A percentile compares a stretch with the other conserved stretches of the same genome.
Conservation (phyloP, 2,329 filamentous ascomycete genomes). For the Curvularia verruculosa region DNA sequence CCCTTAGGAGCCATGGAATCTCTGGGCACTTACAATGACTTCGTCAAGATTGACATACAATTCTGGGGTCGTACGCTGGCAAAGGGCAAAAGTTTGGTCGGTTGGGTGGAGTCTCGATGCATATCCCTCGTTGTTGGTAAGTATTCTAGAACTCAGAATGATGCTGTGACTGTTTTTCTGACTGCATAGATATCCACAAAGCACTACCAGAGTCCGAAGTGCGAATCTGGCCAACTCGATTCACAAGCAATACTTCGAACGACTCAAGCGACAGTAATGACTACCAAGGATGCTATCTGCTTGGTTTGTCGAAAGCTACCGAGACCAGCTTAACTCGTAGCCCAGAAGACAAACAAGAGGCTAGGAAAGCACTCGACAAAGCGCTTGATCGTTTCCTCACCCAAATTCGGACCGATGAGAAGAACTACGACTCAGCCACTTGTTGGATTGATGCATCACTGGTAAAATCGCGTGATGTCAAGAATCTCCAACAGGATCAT, state of each 20-base stretch:
- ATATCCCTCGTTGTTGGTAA: conserved; percentile 64
- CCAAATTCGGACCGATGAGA: conserved; percentile 43
- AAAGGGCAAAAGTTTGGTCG: conserved; percentile 62
- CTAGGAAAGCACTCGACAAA: conserved; percentile 53
- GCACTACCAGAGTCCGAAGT: conserved; percentile 59
- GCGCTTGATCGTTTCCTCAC: conserved; percentile 45
- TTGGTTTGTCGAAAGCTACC: conserved; percentile 56
- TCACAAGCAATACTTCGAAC: conserved; percentile 45
- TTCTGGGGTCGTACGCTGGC: conserved; percentile 67
- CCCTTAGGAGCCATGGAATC: conserved; percentile 52
- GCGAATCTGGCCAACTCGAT: conserved; percentile 68
- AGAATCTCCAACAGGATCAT: conserved; percentile 53
- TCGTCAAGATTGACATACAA: conserved; percentile 66
- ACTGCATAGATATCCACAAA: conserved; percentile 60
- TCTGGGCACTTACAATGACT: conserved; percentile 59
- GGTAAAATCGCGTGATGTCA: conserved; percentile 44
- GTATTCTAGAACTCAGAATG: conserved; percentile 22
- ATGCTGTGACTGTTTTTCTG: neutral
- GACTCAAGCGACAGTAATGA: conserved; percentile 46
- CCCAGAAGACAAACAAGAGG: conserved; percentile 51
- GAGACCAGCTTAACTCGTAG: neutral
- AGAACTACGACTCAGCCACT: conserved; percentile 43
- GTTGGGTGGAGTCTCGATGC: conserved; percentile 69
- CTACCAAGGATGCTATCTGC: conserved; percentile 66
- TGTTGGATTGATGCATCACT: conserved; percentile 47